Base-by-base conservation (phyloP, 805 yeast species). In the Suhomyces kilbournensis region DNA sequence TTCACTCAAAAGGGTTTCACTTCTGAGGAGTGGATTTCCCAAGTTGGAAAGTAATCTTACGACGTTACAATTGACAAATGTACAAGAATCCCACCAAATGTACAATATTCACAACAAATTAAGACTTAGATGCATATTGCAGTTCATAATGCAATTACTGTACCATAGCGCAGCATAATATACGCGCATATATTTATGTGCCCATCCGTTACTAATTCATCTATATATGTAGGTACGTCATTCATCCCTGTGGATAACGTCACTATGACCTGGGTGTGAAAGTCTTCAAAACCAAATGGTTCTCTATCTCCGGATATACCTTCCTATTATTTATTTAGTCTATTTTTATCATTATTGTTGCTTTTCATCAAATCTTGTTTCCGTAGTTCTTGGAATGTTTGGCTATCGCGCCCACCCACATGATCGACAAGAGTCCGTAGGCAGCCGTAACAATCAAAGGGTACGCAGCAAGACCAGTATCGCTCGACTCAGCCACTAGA, bases 1-100 rank as follows among this genome's bases (percentile, higher is more conserved):
- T 94, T 96, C 68, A 90, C 97, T 0, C 97, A 94, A 63, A 91
- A 90, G 71, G 88, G 76, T 10, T 93, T 84, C 64, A 92, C 97
- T 0, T 83, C 85, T 1, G 88, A 81, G n/a, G 99, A 93, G 68
- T 93, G 97, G 97, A 50, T 49, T 34, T 61, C 62, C 4, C 78
- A 74, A 53, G 77, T 76, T 6, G 77, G 77, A 15, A 49, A 46
- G 22, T 42, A 38, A 19, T 28, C 32, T 12, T 10, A 28, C 32
- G 35, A 32, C 35, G 19, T 15, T 34, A 25, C 17, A 14, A n/a
- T n/a, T n/a, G n/a, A 28, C 7, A 1, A 6, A 22, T 22, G 25
- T 22, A 22, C 25, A 22, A 22, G 25, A 22, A 22, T 22, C 4
- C 25, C 6, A 22, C 17, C 9, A 6, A 32, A 32, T 32, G 17